Evolutionary conservation across 768 basidiomycete genomes (phyloP), one percentile per base, ranked within the genome.

Genomic region (Kwoniella bestiolae): DNA sequence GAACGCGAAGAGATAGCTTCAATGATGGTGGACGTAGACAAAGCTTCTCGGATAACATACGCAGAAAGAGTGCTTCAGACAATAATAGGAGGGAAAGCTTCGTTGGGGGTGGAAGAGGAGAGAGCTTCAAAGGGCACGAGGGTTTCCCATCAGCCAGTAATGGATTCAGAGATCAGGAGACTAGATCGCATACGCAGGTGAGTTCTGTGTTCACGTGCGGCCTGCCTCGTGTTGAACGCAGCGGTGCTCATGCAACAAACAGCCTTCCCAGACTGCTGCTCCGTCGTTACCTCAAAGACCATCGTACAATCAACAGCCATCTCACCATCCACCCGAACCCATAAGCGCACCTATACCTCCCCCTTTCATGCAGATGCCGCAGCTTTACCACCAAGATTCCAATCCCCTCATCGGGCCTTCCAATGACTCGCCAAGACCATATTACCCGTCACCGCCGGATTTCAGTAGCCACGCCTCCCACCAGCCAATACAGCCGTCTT

Each of bases 371-470:
- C 61, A 29, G 6, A 29, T 63, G 8, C 61, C 52, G 6, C 61
- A 63, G 31, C 61, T 63, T 29, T 63, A 63, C 26, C 61, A 59
- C n/a, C 57, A 63, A n/a, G 25, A 53, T 21, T 53, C 29, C 16
- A 41, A 47, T 23, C 32, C 58, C 35, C 32, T 51, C n/a, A 29
- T 38, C 31, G 16, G 18, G n/a, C 51, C 50, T 28, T 3, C 60
- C 5, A 51, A 35, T 28, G 61, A 63, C 18, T 53, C 61, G 1
- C 34, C 55, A 0, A 18, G 62, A 35, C 45, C 31, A 4, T 56
- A 56, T n/a, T 63, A 56, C 32, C 41, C 62, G 35, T 63, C 62
- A 16, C 62, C 62, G 11, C 62, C 62, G 7, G 62, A 56, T 38
- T 55, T 55, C 31, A 21, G 28, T 16, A 52, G 29, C 29, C 50